Evolutionary conservation across 2,329 filamentous ascomycete species (phyloP), one percentile per base, ranked within the genome.

Genomic region (Aspergillus pseudoterreus): DNA sequence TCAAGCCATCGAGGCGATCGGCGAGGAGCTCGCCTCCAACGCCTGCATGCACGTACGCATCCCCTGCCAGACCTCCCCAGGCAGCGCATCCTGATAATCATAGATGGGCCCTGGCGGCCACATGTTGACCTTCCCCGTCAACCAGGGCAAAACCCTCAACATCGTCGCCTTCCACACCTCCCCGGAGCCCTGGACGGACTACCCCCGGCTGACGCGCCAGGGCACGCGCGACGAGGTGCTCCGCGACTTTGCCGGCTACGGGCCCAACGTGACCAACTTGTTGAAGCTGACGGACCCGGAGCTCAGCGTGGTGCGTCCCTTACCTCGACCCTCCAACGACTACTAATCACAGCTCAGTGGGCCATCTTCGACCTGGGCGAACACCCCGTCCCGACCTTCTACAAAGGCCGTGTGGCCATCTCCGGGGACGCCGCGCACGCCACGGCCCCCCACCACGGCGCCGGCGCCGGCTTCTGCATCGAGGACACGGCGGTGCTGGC

Each of bases 71-170:
- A 22, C 22, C 22, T 5, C 5, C 6, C 22, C 6, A 6, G 22
- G 6, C 22, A 22, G 2, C 6, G 22, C 6, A 22, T 17, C 21
- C n/a, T 30, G 27, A 10, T 30, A 6, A 30, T 30, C 6, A 30
- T 33, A 62, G 52, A 57, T 73, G 43, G 77, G 76, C 2, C 71
- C 72, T 4, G 61, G 67, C 19, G 73, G 72, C 5, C 77, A 80
- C 57, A 58, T 80, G 14, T 65, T 80, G 21, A 76, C 74, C 0
- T 79, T 78, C 54, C 76, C 78, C 0, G 76, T 80, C 45, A 71
- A 75, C 11, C 68, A 73, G 19, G 75, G 76, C 9, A 70, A 68
- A 15, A 70, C 72, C 0, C 74, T 81, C 62, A 81, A 81, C 49
- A 60, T 74, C 27, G 75, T 74, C 9, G 74, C 72, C 2, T 75